Base-by-base conservation (phyloP, 805 yeast species). In the Saturnispora bothae region DNA sequence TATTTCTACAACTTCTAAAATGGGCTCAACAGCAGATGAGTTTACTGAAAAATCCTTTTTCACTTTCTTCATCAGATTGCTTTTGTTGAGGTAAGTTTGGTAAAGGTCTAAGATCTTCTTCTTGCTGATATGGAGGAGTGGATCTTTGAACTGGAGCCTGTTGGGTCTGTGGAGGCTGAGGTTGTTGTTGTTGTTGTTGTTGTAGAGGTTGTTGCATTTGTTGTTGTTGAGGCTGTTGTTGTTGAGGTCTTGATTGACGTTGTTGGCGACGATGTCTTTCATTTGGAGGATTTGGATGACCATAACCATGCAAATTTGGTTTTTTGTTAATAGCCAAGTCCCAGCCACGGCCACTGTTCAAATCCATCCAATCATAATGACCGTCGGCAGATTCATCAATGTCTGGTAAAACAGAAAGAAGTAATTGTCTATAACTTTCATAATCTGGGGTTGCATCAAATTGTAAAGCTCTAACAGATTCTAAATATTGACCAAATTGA, bases 281-380 rank as follows among this genome's bases (percentile, higher is more conserved):
- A 38, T 69, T 73, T 36, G 79, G 79, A 41, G 95, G 96, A 50
- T 78, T 82, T 45, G 96, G 95, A 59, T 86, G 92, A 26, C 96
- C 96, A 59, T 88, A 88, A 31, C 97, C 97, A 60, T 88, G 96
- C 46, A 88, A 64, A 54, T 88, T 88, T 39, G 96, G 94, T 60
- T 88, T 88, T 58, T 85, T 86, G 61, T 86, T 86, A 45, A 81
- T 75, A 15, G 82, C 66, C 22, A 83, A 73, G 62, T 92, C 97
- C 95, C 96, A 89, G 38, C 97, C 97, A 58, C 79, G 78, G 43
- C 97, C 97, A 40, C 83, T 84, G 57, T 92, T 92, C 49, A 92
- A 68, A 52, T 81, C 83, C 95, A 86, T 84, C 98, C 98, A 92
- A 65, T 92, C 98, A 61, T 86, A 92, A 53, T 83, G 88, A 33